Base-by-base conservation (phyloP, 495 filamentous ascomycete genomes). In the Peziza echinospora region DNA sequence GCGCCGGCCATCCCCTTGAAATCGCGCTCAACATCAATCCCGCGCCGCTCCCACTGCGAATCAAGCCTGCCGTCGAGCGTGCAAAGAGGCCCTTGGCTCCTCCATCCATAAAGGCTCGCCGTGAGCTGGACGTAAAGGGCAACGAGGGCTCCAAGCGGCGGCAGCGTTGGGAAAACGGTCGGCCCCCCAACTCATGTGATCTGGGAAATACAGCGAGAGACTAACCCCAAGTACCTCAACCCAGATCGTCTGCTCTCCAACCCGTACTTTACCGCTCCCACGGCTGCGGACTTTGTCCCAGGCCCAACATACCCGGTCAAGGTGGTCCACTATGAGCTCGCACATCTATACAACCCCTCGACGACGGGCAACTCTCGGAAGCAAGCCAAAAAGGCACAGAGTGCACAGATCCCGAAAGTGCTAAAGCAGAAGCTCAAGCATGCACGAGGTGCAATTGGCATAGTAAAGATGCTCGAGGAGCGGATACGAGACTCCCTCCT, bases 141-240 rank as follows among this genome's bases (percentile, higher is more conserved):
- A 92, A 85, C 52, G 84, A 93, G 56, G 89, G 89, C n/a, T 84
- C 75, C 49, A 71, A 87, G 39, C 75, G 85, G 47, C 70, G 89
- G 41, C 79, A 83, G 56, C 71, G 86, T 34, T 94, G 85, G 84
- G 89, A 97, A 66, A 97, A 97, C 62, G 85, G 85, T 93, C 71
- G 24, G 45, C 48, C 16, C 41, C 45, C 44, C 26, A 53, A 21
- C 26, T 22, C 16, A n/a, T n/a, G n/a, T n/a, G n/a, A n/a, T n/a
- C n/a, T n/a, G n/a, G n/a, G n/a, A n/a, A n/a, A n/a, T n/a, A 28
- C 23, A 37, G 11, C 7, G 8, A 9, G 19, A 10, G 10, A 10
- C 10, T 21, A 8, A 42, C 9, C 8, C 40, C 19, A 7, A n/a
- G n/a, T n/a, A n/a, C n/a, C 40, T 11, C 19, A 10, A 7, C 8